Evolutionary conservation across 306 rosid genomes (phyloP), one percentile per base, ranked within the genome.

Genomic region (Trichosanthes cucumerina): DNA sequence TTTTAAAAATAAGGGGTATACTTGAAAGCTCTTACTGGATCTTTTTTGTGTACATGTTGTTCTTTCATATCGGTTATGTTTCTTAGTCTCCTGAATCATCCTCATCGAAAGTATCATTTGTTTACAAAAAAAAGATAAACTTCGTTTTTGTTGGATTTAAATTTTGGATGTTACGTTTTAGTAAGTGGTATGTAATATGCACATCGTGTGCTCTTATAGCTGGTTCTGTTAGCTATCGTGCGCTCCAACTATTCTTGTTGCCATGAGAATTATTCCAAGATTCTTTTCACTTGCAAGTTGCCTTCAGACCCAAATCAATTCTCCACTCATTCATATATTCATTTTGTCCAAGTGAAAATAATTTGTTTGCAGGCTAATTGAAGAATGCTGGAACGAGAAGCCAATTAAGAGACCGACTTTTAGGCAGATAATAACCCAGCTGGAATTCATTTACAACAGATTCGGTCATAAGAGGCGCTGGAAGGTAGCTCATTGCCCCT

Each of bases 311-410:
- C 34, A 43, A 69, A 43, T 43, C 33, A 39, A 69, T 69, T 41
- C 21, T 14, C 53, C 58, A 24, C 13, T 24, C 15, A 21, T 47
- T 46, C 41, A 26, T 16, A 24, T 72, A 26, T 14, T 26, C 23
- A 46, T 57, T 36, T 76, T 39, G 18, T 75, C 31, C 1, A 57
- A 13, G 36, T 19, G 69, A 71, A 24, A 13, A 44, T 13, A 46
- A 58, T 84, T 56, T 84, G 74, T 74, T 72, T 14, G 80, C 86
- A 94, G 98, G 81, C 90, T 94, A 83, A 94, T 94, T 77, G 93
- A 87, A 85, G 96, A 88, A 71, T 92, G 97, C 87, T 94, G 98
- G 98, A 84, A 90, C 69, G 98, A 90, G 79, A 92, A 88, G 41
- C 98, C 98, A 39, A 85, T 86, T 2, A 89, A 63, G 85, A 84